Percentiles rank a stretch among this genome's conserved stretches.
Evolutionary conservation across 1,284 basidiomycete species (phyloP).

Genomic region (Rhodotorula sp.): DNA sequence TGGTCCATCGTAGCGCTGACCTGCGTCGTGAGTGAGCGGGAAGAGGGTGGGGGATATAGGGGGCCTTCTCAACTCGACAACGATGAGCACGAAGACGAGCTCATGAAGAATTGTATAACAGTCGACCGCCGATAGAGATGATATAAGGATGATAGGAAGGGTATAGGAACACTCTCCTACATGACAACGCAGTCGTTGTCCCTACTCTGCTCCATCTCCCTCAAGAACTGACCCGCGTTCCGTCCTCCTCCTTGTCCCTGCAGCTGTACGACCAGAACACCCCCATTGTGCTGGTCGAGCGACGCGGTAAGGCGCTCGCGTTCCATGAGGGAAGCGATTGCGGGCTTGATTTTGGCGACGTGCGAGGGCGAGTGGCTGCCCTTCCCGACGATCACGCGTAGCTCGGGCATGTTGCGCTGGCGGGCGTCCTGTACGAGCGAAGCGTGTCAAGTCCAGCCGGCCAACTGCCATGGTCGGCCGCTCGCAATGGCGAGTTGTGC

Average conservation of each 20-base stretch:
- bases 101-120: no score
- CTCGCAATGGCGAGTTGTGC: no score
- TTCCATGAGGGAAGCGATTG: conserved; percentile 75
- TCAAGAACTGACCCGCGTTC: conserved; percentile 52
- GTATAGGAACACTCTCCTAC: conserved; percentile 51
- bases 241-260: conserved; percentile 54
- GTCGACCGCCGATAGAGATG: no score
- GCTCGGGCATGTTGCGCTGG: conserved; percentile 62
- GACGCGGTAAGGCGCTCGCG: conserved; percentile 76
- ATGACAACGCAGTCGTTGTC: conserved; percentile 67
- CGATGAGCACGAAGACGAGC: no score
- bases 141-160: no score
- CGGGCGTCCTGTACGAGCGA: conserved; percentile 60
- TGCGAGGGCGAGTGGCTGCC: conserved; percentile 79
- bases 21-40: not conserved
- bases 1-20: not conserved
- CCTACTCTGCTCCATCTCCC: conserved; percentile 54
- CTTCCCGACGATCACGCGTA: conserved; percentile 81
- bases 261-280: conserved; percentile 83
- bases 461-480: not conserved
- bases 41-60: not conserved
- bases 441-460: no score
- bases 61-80: no score
- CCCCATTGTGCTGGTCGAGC: conserved; percentile 76
- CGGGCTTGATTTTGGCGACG: conserved; percentile 86